Percentiles rank a stretch among this genome's conserved stretches.
Evolutionary conservation across 805 yeast species (phyloP).

Genomic region (Starmerella floris): DNA sequence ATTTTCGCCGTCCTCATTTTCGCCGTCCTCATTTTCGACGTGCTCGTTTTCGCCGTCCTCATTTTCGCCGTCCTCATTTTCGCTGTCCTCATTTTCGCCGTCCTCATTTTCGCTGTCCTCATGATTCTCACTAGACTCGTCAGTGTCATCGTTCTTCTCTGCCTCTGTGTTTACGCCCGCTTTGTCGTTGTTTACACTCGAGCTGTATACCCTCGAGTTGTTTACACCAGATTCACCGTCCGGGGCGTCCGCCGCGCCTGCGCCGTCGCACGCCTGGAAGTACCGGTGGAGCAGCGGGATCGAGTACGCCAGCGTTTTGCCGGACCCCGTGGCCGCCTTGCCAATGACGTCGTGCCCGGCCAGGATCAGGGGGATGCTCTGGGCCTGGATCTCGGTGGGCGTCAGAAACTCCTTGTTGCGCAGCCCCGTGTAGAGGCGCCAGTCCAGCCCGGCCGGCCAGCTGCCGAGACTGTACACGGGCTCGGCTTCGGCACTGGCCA

Average conservation of each 20-base stretch:
- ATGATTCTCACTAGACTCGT: not conserved
- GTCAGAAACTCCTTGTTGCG: conserved; percentile 40
- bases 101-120: not conserved
- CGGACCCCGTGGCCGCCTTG: conserved; percentile 95
- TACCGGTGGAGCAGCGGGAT: conserved; percentile 70
- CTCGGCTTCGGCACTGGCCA: conserved; percentile 13
- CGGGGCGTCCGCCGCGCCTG: too few relatives aligned
- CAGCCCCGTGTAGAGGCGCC: conserved; percentile 47
- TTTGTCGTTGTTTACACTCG: too few relatives aligned
- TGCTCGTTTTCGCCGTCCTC: not conserved
- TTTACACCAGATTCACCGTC: too few relatives aligned
- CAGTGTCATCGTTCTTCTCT: not conserved
- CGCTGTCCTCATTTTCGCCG: not conserved
- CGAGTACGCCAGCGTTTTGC: conserved; percentile 93
- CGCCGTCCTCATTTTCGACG: not conserved
- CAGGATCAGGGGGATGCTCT: conserved; percentile 60
- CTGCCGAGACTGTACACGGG: conserved; percentile 23
- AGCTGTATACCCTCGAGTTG: too few relatives aligned
- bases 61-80: not conserved
- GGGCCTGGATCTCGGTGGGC: conserved; percentile 78
- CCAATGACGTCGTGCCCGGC: conserved; percentile 77
- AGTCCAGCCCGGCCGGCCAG: conserved; percentile 29
- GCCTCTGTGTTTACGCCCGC: not conserved
- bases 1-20: not conserved
- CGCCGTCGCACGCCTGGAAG: conserved; percentile 24